Base-by-base conservation (phyloP, 176 grass and related monocot genomes). In the Coix lacrymajobi region DNA sequence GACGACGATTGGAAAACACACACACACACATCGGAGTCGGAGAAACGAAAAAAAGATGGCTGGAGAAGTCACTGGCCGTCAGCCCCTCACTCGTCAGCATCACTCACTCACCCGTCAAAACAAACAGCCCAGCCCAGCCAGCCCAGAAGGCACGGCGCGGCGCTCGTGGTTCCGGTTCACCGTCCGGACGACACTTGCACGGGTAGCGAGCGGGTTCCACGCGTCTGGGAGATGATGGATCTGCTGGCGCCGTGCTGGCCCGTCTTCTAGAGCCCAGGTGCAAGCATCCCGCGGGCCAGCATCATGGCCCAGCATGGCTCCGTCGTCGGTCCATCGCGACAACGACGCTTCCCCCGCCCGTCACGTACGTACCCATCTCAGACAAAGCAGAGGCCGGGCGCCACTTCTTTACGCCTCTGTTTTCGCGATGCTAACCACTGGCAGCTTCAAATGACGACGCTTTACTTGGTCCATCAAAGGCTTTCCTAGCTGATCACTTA, bases 261-360 rank as follows among this genome's bases (percentile, higher is more conserved):
- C 60, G 41, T 9, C 80, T 83, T 87, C 79, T 71, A 78, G 63
- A 87, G 86, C 48, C 49, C 15, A 38, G 51, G 71, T 39, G 46
- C 65, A 44, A 44, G 58, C 26, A 19, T 52, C 30, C 64, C 51
- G 30, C 77, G 73, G 79, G 37, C 58, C 76, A 78, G 5, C 25
- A 3, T 31, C 28, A 0, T 78, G 76, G 76, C 76, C 39, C 76
- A 71, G 69, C n/a, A 65, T 44, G 60, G 76, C 9, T 43, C 38
- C 52, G 52, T 56, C 30, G 15, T 71, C 3, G 8, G 5, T 66
- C 54, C 41, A 25, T 28, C 66, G 39, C 32, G 64, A 77, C 72
- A 62, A 39, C 40, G 71, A 70, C 79, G 20, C 11, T 33, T 7
- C 51, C 48, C 28, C 5, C 25, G 43, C 28, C 5, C 25, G 43